phyloP scores from a whole-genome alignment of 2,329 filamentous ascomycete genomes.

The Zalaria obscura region DNA sequence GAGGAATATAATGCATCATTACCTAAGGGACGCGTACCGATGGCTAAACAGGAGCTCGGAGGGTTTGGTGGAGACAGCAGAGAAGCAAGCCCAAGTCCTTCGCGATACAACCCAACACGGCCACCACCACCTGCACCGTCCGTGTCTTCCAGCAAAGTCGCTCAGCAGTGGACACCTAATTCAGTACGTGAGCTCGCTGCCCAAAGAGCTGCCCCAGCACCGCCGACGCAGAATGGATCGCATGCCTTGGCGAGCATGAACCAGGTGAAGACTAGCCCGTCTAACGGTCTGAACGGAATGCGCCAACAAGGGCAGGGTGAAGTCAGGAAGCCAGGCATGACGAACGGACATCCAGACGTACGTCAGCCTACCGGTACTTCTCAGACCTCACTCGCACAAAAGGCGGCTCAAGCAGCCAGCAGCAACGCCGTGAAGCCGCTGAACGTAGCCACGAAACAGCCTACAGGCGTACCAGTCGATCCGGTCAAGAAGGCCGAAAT shows the following conservation, averaged over 20 bases:
- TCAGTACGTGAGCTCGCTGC: conserved; percentile 41
- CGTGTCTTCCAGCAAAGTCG: conserved; percentile 48
- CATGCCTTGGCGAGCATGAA: not conserved
- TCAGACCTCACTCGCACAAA: conserved; percentile 3
- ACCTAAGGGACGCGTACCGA: conserved; percentile 62
- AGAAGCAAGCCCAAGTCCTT: conserved; percentile 33
- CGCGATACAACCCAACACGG: conserved; percentile 73
- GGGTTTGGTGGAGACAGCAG: conserved; percentile 40
- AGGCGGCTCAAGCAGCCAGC: conserved; percentile 11
- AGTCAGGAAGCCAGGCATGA: conserved; percentile 12
- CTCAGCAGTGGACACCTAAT: conserved; percentile 14
- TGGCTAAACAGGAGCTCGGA: conserved; percentile 84
- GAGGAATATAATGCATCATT: conserved; percentile 73
- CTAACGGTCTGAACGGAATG: conserved; percentile 3
- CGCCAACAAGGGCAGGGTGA: conserved; percentile 12
- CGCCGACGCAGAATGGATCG: conserved; percentile 34
- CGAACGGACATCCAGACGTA: conserved; percentile 9
- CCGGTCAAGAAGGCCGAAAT: conserved; percentile 80
- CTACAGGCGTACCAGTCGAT: conserved; percentile 41
- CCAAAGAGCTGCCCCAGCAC: conserved; percentile 69
- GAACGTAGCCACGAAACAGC: conserved; percentile 34
- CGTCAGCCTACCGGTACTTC: conserved; percentile 4
- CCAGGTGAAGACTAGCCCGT: not conserved
- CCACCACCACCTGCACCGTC: conserved; percentile 47
- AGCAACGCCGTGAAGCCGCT: conserved; percentile 33